Conservation (phyloP, 106 monocot species). For the Cymbidium sinense region DNA sequence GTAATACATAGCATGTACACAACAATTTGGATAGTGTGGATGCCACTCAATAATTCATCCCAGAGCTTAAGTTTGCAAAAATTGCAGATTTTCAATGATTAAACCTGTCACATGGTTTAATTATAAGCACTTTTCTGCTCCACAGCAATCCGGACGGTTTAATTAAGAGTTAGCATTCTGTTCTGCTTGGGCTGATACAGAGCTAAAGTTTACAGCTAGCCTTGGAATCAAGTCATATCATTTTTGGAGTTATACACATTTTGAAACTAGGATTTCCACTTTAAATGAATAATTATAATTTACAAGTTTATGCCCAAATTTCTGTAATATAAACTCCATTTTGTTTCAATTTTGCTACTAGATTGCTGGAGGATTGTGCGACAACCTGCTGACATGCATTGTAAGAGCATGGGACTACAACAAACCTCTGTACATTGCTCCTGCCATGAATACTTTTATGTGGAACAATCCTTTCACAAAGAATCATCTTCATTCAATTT, state of each 20-base stretch:
- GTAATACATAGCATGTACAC: no score
- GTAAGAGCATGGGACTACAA: slow-evolving; percentile 89
- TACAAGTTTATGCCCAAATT: neutral
- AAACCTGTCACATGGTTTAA: neutral
- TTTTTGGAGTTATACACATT: neutral
- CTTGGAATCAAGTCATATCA: no score
- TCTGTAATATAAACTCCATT: neutral
- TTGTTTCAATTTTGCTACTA: slow-evolving; percentile 10
- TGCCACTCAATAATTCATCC: no score
- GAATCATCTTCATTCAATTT: slow-evolving; percentile 47
- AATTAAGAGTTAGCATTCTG: neutral
- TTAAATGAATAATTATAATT: neutral
- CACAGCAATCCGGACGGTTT: no score
- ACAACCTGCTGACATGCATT: slow-evolving; percentile 89
- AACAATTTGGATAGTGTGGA: no score
- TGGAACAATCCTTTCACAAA: slow-evolving; percentile 90
- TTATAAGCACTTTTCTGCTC: neutral
- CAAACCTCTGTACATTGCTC: slow-evolving; percentile 87
- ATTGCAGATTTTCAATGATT: neutral
- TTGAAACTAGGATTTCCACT: neutral
- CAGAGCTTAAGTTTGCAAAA: neutral
- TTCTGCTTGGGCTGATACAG: no score
- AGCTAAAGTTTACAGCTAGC: neutral
- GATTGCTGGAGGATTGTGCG: slow-evolving; percentile 94
- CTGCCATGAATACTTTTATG: slow-evolving; percentile 98